Evolutionary conservation across 208 protist species (phyloP).

Genomic region (Giardia duodenalis): DNA sequence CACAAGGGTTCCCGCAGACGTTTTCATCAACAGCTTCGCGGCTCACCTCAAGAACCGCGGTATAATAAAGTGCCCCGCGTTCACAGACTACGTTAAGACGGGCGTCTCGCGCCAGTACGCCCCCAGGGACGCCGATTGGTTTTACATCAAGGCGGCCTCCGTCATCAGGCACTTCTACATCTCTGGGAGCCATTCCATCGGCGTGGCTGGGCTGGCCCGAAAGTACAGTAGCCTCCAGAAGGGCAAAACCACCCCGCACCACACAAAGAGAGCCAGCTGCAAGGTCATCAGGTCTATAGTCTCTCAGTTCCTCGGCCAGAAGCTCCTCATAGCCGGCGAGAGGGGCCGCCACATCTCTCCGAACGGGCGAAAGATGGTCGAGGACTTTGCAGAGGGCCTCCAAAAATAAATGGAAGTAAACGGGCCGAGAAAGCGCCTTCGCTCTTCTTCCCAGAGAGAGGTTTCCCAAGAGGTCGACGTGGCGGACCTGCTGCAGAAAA

Average conservation of each 20-base stretch:
- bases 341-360: neutral
- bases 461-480: too few species aligned
- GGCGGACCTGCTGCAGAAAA: too few species aligned
- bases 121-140: conserved; percentile 35
- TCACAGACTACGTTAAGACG: conserved; percentile 37
- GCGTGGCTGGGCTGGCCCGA: neutral
- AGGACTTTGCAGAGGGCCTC: neutral
- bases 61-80: conserved; percentile 5
- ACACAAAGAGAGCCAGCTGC: neutral
- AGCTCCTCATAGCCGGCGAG: neutral
- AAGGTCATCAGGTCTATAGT: conserved; percentile 6
- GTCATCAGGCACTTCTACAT: conserved; percentile 18
- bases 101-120: neutral
- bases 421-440: too few species aligned
- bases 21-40: conserved; percentile 28
- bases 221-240: neutral
- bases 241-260: neutral
- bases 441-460: too few species aligned
- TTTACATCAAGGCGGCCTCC: conserved; percentile 35
- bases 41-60: conserved; percentile 17
- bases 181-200: neutral
- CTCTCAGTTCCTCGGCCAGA: neutral
- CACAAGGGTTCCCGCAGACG: conserved; percentile 4
- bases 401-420: too few species aligned
- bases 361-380: neutral